Percentiles rank a stretch among this genome's conserved stretches.
Evolutionary conservation across 179 eudicot species (phyloP).

Genomic region (Spergularia azorica): DNA sequence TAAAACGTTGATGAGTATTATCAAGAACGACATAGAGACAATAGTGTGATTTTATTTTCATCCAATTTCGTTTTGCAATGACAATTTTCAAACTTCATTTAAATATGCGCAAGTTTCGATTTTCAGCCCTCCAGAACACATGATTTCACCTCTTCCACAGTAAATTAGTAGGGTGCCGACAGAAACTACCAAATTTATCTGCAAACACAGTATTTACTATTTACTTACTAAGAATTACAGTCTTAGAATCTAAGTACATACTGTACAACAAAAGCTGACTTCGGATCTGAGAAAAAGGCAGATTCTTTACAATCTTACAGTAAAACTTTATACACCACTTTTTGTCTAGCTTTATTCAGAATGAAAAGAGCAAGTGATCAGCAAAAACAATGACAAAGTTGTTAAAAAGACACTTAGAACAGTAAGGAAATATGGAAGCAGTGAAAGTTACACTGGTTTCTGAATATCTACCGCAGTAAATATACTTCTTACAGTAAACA

Average conservation of each 20-base stretch:
- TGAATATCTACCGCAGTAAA: not conserved
- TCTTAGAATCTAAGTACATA: slow-evolving; percentile 11
- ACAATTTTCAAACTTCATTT: too few relatives aligned
- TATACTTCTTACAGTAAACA: too few relatives aligned
- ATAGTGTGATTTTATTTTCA: too few relatives aligned
- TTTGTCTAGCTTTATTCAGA: slow-evolving; percentile 12
- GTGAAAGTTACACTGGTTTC: slow-evolving; percentile 9
- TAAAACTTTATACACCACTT: slow-evolving; percentile 25
- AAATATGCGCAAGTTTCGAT: too few relatives aligned
- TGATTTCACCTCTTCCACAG: too few relatives aligned
- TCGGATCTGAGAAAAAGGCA: not conserved
- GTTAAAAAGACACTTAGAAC: not conserved
- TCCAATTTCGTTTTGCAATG: too few relatives aligned
- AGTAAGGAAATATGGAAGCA: not conserved
- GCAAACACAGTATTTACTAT: not conserved
- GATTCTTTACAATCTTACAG: slow-evolving; percentile 22
- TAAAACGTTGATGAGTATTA: too few relatives aligned
- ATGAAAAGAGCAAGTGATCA: not conserved
- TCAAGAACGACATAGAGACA: too few relatives aligned
- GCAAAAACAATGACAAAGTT: slow-evolving; percentile 10
- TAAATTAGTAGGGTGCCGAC: too few relatives aligned
- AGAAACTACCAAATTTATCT: not conserved
- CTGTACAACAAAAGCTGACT: slow-evolving; percentile 14
- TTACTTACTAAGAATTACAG: not conserved
- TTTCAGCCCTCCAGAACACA: not conserved